Evolutionary conservation across 2,329 filamentous ascomycete species (phyloP).

Genomic region (Bipolaris cookei): DNA sequence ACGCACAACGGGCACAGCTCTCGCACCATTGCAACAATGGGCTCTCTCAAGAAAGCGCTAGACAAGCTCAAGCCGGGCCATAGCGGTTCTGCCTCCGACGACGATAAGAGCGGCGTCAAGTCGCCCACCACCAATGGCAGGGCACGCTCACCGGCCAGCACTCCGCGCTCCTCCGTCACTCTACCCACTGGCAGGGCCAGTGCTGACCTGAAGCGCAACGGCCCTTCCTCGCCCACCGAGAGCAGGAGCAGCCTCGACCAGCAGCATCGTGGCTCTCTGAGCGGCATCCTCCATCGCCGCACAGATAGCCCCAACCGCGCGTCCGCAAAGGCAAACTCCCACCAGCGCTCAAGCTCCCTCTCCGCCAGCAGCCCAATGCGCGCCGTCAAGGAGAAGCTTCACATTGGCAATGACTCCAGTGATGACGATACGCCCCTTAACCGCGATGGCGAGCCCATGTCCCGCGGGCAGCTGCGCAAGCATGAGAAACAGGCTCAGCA

Average conservation of each 20-base stretch:
- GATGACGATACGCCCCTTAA: conserved; percentile 52
- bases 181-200: conserved; percentile 39
- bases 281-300: conserved; percentile 46
- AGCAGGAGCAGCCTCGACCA: conserved; percentile 43
- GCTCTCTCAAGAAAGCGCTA: conserved; percentile 56
- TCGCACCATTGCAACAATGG: conserved; percentile 28
- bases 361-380: conserved; percentile 49
- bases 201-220: conserved; percentile 44
- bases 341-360: conserved; percentile 34
- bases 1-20: conserved; percentile 34
- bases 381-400: conserved; percentile 50
- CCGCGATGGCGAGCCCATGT: conserved; percentile 58
- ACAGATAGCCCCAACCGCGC: conserved; percentile 46
- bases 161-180: conserved; percentile 39
- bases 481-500: conserved; percentile 54
- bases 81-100: conserved; percentile 42
- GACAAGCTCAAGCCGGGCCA: conserved; percentile 51
- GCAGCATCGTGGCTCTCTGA: conserved; percentile 35
- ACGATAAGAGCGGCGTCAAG: conserved; percentile 41
- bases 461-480: conserved; percentile 58
- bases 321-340: conserved; percentile 22
- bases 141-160: conserved; percentile 29
- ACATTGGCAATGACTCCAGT: conserved; percentile 45
- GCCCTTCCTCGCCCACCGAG: conserved; percentile 35
- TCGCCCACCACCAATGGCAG: conserved; percentile 40